Base-by-base conservation (phyloP, 139 green algal species). In the Chlorella sorokiniana region DNA sequence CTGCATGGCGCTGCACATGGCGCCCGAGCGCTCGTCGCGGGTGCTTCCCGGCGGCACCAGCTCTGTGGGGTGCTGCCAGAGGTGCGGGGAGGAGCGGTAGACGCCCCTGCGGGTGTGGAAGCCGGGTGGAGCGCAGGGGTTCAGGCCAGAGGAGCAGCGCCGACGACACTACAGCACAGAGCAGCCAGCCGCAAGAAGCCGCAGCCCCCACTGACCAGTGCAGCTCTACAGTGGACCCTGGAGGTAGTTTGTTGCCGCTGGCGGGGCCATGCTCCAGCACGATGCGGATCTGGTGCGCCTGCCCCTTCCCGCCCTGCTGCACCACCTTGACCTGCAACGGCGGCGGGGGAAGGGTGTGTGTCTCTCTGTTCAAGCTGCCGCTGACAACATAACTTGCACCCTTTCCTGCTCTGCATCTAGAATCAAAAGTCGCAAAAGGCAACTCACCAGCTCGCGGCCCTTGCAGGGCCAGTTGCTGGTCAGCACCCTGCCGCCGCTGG, bases 11-110 rank as follows among this genome's bases (percentile, higher is more conserved):
- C 33, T 70, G 27, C 44, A 54, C 85, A 89, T 89, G 4, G 74
- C 85, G 33, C 82, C 75, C 4, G 75, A 81, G 5, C 41, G 42
- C n/a, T 80, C 68, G 48, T 89, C 77, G 18, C 69, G 38, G 5
- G n/a, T 25, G 75, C 83, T 88, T 25, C 52, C 69, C 18, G 82
- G 37, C 1, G 82, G 73, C 1, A 54, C n/a, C 37, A 85, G 52
- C 22, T 51, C 33, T 0, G 80, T 42, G 6, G 85, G 85, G 69
- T 89, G 84, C 83, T 88, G 85, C 85, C 85, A 89, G 37, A 41
- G 54, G 52, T 81, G 44, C 20, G 69, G 59, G 8, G 76, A 76
- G 2, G 62, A 79, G 63, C 85, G 65, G 75, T 88, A 89, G 1
- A 88, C 76, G 6, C 85, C 85, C 85, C 81, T 88, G 82, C 48